Evolutionary conservation across 805 yeast genomes (phyloP), one percentile per base, ranked within the genome.

Genomic region (Nakazawaea ambrosiae): DNA sequence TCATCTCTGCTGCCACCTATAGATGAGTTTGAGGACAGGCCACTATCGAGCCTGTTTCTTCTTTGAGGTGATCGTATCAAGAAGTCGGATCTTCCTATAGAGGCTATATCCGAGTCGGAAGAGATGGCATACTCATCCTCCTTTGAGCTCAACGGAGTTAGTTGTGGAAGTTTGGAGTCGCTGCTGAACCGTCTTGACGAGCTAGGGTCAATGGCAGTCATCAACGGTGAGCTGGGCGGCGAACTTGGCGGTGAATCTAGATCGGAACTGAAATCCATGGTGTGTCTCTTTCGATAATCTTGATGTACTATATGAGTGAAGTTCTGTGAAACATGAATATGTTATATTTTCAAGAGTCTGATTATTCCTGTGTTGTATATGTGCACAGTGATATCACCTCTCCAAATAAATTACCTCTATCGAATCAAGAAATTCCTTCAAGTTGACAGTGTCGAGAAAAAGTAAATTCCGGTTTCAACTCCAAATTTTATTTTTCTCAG

Each of bases 21-120:
- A 6, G 28, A n/a, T 9, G 36, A 33, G 5, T 33, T 28, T 11
- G 26, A 15, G 4, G 42, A 39, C 8, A 7, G 5, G 29, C 29
- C 37, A 15, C 39, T 34, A n/a, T 35, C 33, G 24, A 25, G 5
- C 16, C 42, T 27, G 3, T 25, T 19, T 34, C 38, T 17, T 28
- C 35, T 29, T 3, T 26, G 19, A 5, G 40, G 40, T 5, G 39
- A 36, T 36, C 39, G 31, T 19, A 36, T n/a, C 11, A 27, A n/a
- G 17, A 36, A 36, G 26, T 36, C 39, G 2, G 36, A 41, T 20
- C 52, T 47, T 27, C 20, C 40, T 26, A 43, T 47, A 2, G 60
- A 54, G 1, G 49, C 58, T 4, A 32, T 51, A 39, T 56, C 61
- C 2, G 59, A 54, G 42, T 55, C 60, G 7, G 59, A 54, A 27